A percentile compares a stretch with the other conserved stretches of the same genome.
Conservation (phyloP, 306 rosid species). For the barrel medic (Medicago truncatula) region DNA sequence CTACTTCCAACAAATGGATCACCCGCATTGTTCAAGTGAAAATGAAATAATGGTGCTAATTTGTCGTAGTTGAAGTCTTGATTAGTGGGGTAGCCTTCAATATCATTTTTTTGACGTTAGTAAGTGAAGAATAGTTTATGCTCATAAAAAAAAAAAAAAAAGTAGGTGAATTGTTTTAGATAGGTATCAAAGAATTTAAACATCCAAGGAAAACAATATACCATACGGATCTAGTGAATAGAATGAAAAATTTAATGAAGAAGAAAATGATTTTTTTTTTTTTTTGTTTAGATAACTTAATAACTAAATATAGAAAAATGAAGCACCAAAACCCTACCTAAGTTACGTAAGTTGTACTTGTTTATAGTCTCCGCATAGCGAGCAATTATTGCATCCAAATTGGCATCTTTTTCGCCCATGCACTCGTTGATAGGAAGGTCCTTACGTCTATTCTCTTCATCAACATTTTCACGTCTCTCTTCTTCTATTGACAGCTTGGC, state of each 20-base stretch:
- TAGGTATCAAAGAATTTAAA: too few relatives aligned
- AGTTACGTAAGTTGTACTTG: neutral
- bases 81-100: constrained; percentile 37
- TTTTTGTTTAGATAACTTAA: too few relatives aligned
- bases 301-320: neutral
- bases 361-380: neutral
- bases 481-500: neutral
- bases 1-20: constrained; percentile 76
- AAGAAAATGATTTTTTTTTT: too few relatives aligned
- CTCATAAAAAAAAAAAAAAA: too few relatives aligned
- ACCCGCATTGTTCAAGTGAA: constrained; percentile 70
- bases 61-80: constrained; percentile 69
- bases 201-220: too few relatives aligned
- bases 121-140: neutral
- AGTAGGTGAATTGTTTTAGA: too few relatives aligned
- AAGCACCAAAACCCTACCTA: neutral
- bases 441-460: neutral
- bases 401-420: neutral
- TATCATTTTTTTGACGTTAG: neutral
- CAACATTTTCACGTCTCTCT: neutral
- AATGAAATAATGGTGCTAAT: constrained; percentile 58
- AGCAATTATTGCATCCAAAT: neutral
- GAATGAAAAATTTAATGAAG: too few relatives aligned
- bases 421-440: neutral
- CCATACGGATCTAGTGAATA: too few relatives aligned